A percentile compares a stretch with the other conserved stretches of the same genome.
Evolutionary conservation across 345 rosid genomes (phyloP).

Genomic region (Citrus reticulata): DNA sequence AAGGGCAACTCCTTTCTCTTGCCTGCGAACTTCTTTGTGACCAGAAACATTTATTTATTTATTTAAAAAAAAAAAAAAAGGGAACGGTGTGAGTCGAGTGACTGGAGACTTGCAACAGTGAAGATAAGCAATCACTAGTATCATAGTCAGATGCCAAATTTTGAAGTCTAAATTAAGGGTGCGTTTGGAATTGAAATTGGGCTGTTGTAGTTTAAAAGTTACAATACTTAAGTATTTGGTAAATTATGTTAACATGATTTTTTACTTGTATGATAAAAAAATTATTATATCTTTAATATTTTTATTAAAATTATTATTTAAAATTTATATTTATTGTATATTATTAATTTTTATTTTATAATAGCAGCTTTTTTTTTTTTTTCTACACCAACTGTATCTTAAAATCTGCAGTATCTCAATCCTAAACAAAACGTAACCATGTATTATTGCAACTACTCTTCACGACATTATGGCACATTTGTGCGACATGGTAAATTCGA

Average conservation of each 20-base stretch:
- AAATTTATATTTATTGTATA: accelerated
- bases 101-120: neutral
- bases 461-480: neutral
- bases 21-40: neutral
- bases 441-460: too few species aligned
- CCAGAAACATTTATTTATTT: too few species aligned
- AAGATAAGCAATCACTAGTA: neutral
- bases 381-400: too few species aligned
- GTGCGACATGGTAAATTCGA: neutral
- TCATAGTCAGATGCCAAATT: neutral
- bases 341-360: too few species aligned
- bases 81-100: too few species aligned
- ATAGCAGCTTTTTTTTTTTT: accelerated
- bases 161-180: neutral
- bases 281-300: too few species aligned
- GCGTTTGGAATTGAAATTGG: accelerated
- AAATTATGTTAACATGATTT: too few species aligned
- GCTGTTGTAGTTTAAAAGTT: accelerated
- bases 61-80: too few species aligned
- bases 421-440: accelerated
- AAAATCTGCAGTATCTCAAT: accelerated
- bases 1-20: neutral
- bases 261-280: accelerated
- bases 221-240: too few species aligned
- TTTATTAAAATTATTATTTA: too few species aligned